Evolutionary conservation across 108 stramenopile genomes (phyloP).

Genomic region (Tribonema minus): DNA sequence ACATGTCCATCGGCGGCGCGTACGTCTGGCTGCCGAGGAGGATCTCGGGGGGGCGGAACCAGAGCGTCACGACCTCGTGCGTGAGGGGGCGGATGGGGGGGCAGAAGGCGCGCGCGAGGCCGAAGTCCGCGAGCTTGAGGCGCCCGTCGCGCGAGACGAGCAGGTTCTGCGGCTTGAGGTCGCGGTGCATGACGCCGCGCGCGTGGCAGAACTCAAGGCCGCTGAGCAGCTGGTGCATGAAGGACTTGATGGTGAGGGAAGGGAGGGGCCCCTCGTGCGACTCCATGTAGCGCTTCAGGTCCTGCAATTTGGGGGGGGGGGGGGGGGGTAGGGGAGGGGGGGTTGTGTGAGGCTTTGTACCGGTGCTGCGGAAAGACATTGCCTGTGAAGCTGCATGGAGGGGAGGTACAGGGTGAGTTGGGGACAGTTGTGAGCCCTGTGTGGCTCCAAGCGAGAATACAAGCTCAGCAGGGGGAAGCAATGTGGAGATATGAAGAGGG

Average conservation of each 20-base stretch:
- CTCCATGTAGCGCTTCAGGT: constrained; percentile 94
- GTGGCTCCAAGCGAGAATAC: no score
- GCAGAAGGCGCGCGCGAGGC: constrained; percentile 90
- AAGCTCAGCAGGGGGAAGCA: no score
- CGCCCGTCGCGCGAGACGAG: constrained; percentile 82
- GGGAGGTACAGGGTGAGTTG: no score
- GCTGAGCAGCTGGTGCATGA: constrained; percentile 41
- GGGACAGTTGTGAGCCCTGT: no score
- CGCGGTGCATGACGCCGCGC: constrained; percentile 88
- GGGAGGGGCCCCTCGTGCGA: constrained; percentile 63
- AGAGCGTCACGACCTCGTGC: constrained; percentile 56
- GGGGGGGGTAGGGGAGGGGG: no score
- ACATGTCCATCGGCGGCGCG: constrained; percentile 88
- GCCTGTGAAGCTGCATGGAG: no score
- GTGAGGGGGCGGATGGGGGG: constrained; percentile 68
- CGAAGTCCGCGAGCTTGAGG: constrained; percentile 96
- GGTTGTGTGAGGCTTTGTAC: no score
- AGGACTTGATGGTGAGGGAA: constrained; percentile 45
- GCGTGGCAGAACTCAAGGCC: constrained; percentile 79
- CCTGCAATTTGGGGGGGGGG: no score
- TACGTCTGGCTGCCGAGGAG: constrained; percentile 66
- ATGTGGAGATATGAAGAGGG: no score
- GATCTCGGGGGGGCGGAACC: constrained; percentile 59
- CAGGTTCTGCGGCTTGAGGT: constrained; percentile 96
- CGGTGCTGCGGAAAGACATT: no score